Base-by-base conservation (phyloP, 1,139 yeast genomes). In the Candida albicans region DNA sequence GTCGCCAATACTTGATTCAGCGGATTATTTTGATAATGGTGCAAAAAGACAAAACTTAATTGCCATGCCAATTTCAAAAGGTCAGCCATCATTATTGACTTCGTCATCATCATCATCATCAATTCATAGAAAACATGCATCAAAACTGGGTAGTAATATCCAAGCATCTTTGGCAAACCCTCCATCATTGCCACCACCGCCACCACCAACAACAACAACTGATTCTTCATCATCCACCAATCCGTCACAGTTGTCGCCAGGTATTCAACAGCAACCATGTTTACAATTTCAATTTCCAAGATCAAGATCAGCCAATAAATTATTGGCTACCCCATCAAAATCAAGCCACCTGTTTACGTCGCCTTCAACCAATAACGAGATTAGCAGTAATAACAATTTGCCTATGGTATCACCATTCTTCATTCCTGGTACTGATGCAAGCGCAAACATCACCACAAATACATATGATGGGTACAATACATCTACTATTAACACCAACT, bases 1-100 rank as follows among this genome's bases (percentile, higher is more conserved):
- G 8, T 63, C 65, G 8, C 64, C 65, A n/a, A 38, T 52, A 37
- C 55, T 48, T 14, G 39, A 40, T 4, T 46, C 39, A 33, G 35
- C 51, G 7, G 62, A 56, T 33, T 56, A 42, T 33, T 56, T 55
- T 41, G 63, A 58, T 15, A 28, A 18, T 18, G 22, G 22, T 18
- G 22, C 52, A 9, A 56, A 46, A 22, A 31, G 48, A 13, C 40
- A 18, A 33, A 10, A 36, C 8, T 18, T 34, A 13, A 33, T 9
- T 26, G 22, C 22, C 3, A 18, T 18, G 22, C 22, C 22, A 18
- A 18, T 18, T 18, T 18, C 22, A 18, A 18, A 18, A 18, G 22
- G 22, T 18, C 10, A 15, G 12, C 42, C 37, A 36, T 10, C 39
- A 15, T 35, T n/a, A n/a, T n/a, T n/a, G n/a, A n/a, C n/a, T n/a